Percentiles rank a stretch among this genome's conserved stretches.
Evolutionary conservation across 2,329 filamentous ascomycete genomes (phyloP).

Genomic region (Diaporthe ilicicola): DNA sequence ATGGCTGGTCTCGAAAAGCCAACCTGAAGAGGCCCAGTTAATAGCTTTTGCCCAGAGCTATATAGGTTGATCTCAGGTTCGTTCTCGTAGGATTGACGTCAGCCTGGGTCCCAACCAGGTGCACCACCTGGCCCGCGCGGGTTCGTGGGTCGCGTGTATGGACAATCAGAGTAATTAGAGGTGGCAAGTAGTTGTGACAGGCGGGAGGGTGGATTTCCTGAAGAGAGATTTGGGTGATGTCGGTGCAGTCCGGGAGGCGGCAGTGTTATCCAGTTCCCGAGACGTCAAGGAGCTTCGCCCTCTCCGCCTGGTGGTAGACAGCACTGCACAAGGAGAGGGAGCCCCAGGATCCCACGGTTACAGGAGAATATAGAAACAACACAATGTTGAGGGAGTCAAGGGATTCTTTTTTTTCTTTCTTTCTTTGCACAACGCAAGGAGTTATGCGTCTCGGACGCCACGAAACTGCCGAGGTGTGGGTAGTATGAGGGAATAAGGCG

Average conservation of each 20-base stretch:
- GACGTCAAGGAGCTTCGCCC: not conserved
- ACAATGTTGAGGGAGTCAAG: conserved; percentile 22
- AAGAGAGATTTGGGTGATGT: conserved; percentile 2
- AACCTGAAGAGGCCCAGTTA: not conserved
- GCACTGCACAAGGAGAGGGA: not conserved
- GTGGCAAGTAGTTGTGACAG: not conserved
- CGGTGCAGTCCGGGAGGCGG: conserved; percentile 11
- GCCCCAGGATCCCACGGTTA: not conserved
- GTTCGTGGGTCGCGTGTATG: conserved; percentile 2
- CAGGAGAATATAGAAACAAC: conserved; percentile 27
- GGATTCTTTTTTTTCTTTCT: no score
- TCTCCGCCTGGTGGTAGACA: not conserved
- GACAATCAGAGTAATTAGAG: conserved; percentile 5
- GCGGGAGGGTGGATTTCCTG: conserved; percentile 2
- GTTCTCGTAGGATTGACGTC: conserved; percentile 26
- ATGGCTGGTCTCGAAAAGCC: not conserved
- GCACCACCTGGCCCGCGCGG: conserved; percentile 26
- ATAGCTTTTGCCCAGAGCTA: not conserved
- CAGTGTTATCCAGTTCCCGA: not conserved
- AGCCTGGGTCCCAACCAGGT: conserved; percentile 22
- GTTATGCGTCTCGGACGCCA: conserved; percentile 12
- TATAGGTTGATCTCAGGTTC: conserved; percentile 1
- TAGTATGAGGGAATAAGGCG: conserved; percentile 22
- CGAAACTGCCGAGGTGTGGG: conserved; percentile 21
- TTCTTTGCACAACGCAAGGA: conserved; percentile 6